Conservation (phyloP, 768 basidiomycete genomes). For the Mrakia gelida region DNA sequence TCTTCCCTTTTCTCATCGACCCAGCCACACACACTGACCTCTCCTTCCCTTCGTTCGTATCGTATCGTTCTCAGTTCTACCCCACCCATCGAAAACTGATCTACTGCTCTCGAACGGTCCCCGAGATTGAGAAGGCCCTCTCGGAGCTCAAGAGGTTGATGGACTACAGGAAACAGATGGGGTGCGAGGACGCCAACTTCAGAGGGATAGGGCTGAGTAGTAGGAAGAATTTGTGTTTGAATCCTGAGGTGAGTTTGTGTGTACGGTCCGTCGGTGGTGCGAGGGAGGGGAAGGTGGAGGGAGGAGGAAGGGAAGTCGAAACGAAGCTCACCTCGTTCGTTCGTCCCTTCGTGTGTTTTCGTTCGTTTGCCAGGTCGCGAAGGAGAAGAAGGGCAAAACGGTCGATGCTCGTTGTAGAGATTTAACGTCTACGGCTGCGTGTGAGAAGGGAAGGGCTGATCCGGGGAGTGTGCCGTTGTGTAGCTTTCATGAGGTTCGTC, state of each 20-base stretch:
- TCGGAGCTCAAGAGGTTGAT: slow-evolving; percentile 91
- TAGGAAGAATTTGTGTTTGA: slow-evolving; percentile 91
- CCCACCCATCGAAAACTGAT: slow-evolving; percentile 88
- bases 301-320: not conserved
- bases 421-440: slow-evolving; percentile 75
- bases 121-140: slow-evolving; percentile 97
- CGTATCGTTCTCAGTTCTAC: slow-evolving; percentile 69
- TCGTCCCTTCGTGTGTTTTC: not conserved
- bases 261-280: not conserved
- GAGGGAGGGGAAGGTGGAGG: too few species aligned
- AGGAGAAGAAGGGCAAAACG: slow-evolving; percentile 96
- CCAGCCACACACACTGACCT: not conserved
- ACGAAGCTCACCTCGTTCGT: not conserved
- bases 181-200: slow-evolving; percentile 69
- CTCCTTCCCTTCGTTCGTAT: too few species aligned
- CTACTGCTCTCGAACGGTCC: slow-evolving; percentile 98
- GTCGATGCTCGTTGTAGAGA: slow-evolving; percentile 97
- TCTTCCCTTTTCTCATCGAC: not conserved
- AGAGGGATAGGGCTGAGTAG: slow-evolving; percentile 89
- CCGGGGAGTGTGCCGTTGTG: slow-evolving; percentile 90
- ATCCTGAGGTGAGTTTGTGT: slow-evolving; percentile 67
- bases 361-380: slow-evolving; percentile 62
- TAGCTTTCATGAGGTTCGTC: slow-evolving; percentile 84
- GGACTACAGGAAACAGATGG: slow-evolving; percentile 69
- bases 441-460: slow-evolving; percentile 75